Conservation (phyloP, 192 early-diverging fungal genomes). For the Phycomyces nitens region DNA sequence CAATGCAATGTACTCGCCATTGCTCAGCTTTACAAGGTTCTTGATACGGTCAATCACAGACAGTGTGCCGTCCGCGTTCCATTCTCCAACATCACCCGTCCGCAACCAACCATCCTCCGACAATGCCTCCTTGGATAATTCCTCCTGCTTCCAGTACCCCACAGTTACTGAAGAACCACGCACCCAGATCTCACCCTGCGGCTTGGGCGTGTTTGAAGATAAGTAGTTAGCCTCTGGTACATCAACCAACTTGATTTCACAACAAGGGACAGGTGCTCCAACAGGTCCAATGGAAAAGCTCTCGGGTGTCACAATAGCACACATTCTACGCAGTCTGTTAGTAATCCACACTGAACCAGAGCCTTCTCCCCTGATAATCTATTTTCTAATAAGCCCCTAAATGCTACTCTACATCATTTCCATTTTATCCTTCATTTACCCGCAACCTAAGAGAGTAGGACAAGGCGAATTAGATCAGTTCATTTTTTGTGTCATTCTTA, state of each 20-base stretch:
- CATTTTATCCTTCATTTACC: not conserved
- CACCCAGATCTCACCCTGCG: constrained; percentile 83
- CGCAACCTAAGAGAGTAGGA: no score
- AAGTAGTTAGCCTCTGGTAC: constrained; percentile 61
- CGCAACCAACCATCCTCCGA: constrained; percentile 81
- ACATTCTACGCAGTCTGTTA: constrained; percentile 32
- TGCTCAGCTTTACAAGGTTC: constrained; percentile 89
- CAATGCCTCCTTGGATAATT: constrained; percentile 61
- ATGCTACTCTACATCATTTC: no score
- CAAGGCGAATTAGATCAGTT: no score
- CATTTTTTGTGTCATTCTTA: not conserved
- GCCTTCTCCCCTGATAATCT: no score
- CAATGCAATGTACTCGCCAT: constrained; percentile 93
- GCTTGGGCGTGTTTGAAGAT: constrained; percentile 54
- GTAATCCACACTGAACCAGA: no score
- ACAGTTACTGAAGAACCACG: constrained; percentile 74
- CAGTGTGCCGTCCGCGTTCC: constrained; percentile 72
- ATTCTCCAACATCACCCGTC: constrained; percentile 90
- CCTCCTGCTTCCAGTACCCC: constrained; percentile 78
- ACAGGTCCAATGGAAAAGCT: constrained; percentile 57
- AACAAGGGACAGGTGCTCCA: constrained; percentile 71
- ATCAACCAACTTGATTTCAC: constrained; percentile 80
- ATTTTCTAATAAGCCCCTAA: no score
- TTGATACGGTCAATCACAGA: constrained; percentile 88
- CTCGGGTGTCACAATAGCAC: constrained; percentile 64